These are phyloP conservation scores for Terfezia boudieri DNA, from an alignment of 495 filamentous ascomycete genomes.

Conservation along the genomic window DNA sequence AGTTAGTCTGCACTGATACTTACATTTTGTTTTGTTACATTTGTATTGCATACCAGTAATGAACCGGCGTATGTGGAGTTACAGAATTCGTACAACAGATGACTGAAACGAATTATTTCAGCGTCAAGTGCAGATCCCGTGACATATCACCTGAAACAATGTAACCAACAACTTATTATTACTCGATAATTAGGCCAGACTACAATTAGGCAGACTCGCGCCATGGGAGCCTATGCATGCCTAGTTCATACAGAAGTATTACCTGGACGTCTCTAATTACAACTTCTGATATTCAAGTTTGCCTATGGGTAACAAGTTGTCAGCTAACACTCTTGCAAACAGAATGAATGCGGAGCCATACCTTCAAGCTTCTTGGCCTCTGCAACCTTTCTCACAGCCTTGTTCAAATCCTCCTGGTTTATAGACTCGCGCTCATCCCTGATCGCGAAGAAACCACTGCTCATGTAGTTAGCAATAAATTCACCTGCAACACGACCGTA, in stretches of 20 bases:
- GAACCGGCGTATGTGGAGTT: no score
- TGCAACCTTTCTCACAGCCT: conserved; percentile 87
- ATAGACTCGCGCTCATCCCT: conserved; percentile 89
- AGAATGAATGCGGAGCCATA: conserved; percentile 11
- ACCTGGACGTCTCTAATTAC: conserved; percentile 22
- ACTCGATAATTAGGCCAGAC: neutral
- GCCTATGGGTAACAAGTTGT: neutral
- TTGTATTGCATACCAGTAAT: neutral
- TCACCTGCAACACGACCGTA: neutral
- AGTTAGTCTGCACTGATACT: neutral
- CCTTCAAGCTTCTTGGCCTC: conserved; percentile 97
- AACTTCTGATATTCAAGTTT: conserved; percentile 96
- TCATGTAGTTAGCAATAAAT: conserved; percentile 10
- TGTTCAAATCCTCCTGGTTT: conserved; percentile 98
- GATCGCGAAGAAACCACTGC: conserved; percentile 83
- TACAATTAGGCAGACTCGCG: neutral
- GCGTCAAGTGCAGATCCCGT: no score
- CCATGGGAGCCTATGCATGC: neutral
- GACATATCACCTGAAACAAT: no score
- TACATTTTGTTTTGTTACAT: neutral
- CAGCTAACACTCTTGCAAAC: neutral
- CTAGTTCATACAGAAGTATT: no score
- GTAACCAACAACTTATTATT: neutral
- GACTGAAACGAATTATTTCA: no score
- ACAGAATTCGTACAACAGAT: no score